Conservation (phyloP, 805 yeast genomes). For the Spathaspora passalidarum region DNA sequence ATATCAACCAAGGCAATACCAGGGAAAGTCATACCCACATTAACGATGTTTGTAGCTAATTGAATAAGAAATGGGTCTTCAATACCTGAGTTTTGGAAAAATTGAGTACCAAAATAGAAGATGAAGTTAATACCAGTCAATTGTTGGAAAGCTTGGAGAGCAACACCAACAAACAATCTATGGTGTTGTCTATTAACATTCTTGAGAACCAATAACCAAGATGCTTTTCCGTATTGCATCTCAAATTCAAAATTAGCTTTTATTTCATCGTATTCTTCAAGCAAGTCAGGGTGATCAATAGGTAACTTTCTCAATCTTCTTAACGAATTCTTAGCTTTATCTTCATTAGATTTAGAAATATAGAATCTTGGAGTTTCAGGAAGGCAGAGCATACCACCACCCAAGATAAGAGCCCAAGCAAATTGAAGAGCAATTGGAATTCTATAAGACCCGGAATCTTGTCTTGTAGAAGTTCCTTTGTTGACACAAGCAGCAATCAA, state of each 20-base stretch:
- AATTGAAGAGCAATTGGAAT: conserved; percentile 41
- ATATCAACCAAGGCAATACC: conserved; percentile 28
- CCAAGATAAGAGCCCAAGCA: conserved; percentile 31
- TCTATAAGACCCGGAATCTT: conserved; percentile 39
- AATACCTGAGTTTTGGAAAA: conserved; percentile 68
- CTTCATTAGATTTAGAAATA: conserved; percentile 24
- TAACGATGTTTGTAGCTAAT: conserved; percentile 38
- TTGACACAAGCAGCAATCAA: conserved; percentile 36
- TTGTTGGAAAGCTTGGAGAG: conserved; percentile 79
- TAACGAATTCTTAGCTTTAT: conserved; percentile 29
- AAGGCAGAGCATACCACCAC: conserved; percentile 29
- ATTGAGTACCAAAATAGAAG: conserved; percentile 83
- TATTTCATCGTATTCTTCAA: conserved; percentile 72
- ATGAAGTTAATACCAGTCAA: conserved; percentile 87
- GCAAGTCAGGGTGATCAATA: conserved; percentile 55
- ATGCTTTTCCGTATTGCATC: conserved; percentile 48
- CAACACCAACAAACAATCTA: conserved; percentile 56
- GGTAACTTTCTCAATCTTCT: conserved; percentile 47
- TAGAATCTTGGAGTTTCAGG: conserved; percentile 42
- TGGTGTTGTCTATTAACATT: conserved; percentile 52
- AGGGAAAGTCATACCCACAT: conserved; percentile 36
- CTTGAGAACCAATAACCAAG: conserved; percentile 57
- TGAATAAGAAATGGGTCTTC: conserved; percentile 43
- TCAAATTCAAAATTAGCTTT: conserved; percentile 75
- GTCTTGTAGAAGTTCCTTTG: conserved; percentile 31